These are phyloP conservation scores for Penicillium brasilianum DNA, from an alignment of 2,329 filamentous ascomycete species.

Conservation along the genomic window DNA sequence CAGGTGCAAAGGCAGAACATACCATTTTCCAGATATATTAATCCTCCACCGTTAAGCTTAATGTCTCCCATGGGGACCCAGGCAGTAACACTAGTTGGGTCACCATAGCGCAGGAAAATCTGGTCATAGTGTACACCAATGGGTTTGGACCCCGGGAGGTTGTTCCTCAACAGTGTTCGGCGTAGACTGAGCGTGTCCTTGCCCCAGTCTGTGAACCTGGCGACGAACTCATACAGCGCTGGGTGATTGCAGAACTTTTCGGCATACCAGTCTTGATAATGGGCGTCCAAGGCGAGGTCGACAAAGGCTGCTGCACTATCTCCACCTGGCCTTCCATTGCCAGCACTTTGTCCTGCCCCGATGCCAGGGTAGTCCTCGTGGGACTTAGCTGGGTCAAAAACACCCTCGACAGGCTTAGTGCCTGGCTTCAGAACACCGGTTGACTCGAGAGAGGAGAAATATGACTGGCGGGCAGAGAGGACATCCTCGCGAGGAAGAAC, in stretches of 20 bases:
- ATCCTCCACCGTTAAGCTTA: conserved; percentile 59
- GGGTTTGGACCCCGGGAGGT: conserved; percentile 61
- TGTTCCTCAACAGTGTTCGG: conserved; percentile 61
- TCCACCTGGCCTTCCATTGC: conserved; percentile 54
- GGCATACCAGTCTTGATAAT: conserved; percentile 59
- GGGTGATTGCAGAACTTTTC: conserved; percentile 62
- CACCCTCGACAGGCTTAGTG: conserved; percentile 57
- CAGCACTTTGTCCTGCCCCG: conserved; percentile 55
- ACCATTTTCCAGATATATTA: conserved; percentile 63
- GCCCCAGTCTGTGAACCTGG: conserved; percentile 60
- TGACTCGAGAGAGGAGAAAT: conserved; percentile 60
- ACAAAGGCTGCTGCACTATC: conserved; percentile 53
- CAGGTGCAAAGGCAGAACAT: conserved; percentile 6
- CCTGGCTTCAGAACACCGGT: conserved; percentile 62
- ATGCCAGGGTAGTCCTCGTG: conserved; percentile 57
- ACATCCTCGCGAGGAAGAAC: conserved; percentile 60
- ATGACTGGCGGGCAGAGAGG: conserved; percentile 56
- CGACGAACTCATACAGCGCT: conserved; percentile 55
- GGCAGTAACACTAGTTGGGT: conserved; percentile 60
- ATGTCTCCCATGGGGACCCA: conserved; percentile 64
- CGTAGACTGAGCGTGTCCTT: conserved; percentile 53
- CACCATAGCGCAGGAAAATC: conserved; percentile 61
- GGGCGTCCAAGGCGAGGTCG: conserved; percentile 59
- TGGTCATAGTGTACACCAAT: conserved; percentile 68
- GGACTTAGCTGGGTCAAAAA: conserved; percentile 55